phyloP scores from a whole-genome alignment of 78 protist genomes.

The Tieghemostelium lacteum region DNA sequence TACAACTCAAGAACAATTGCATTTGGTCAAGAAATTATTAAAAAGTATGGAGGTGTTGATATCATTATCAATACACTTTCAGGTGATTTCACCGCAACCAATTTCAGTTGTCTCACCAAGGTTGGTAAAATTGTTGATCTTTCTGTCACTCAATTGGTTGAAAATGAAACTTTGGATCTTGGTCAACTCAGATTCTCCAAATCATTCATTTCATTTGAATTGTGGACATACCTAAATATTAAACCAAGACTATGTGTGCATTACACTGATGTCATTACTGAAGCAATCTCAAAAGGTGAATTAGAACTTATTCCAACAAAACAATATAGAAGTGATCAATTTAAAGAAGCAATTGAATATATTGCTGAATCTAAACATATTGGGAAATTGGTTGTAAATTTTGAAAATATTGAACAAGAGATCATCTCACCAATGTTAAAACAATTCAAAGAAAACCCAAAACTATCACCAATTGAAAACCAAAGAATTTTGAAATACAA shows the following conservation, averaged over 20 bases:
- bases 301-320: background rate
- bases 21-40: slow-evolving; percentile 19
- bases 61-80: slow-evolving; percentile 43
- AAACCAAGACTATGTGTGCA: background rate
- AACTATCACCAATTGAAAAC: background rate
- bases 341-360: slow-evolving; percentile 9
- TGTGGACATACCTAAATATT: no score
- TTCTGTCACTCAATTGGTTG: slow-evolving; percentile 41
- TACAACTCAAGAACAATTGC: background rate
- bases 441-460: background rate
- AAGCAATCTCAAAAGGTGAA: background rate
- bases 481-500: background rate
- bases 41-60: slow-evolving; percentile 52
- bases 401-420: background rate
- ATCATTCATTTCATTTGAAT: background rate
- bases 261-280: background rate
- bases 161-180: background rate
- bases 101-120: background rate
- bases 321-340: background rate
- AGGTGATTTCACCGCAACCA: background rate
- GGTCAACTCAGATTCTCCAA: background rate
- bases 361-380: slow-evolving; percentile 2
- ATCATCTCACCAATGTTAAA: background rate
- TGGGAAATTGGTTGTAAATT: slow-evolving; percentile 45
- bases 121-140: slow-evolving; percentile 69